Base-by-base conservation (phyloP, 2,329 filamentous ascomycete species). In the Ophiostoma australiae region DNA sequence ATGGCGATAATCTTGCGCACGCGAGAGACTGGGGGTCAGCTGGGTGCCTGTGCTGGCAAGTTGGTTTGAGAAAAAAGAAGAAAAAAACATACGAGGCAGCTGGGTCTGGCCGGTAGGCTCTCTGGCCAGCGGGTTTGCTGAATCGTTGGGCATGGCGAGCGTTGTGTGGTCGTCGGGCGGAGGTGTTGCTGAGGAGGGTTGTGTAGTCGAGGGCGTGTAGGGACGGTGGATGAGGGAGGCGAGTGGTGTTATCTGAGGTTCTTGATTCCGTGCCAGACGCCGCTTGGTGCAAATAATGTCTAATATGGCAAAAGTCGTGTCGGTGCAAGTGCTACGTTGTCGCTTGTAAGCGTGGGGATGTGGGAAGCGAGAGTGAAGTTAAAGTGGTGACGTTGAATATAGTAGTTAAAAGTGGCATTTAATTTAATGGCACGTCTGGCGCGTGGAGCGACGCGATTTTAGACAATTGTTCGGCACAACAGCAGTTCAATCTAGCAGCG, bases 1-100 rank as follows among this genome's bases (percentile, higher is more conserved):
- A 93, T 87, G 68, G 89, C 87, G 73, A 99, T 92, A 78, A 99
- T 97, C 82, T 97, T 97, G 82, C 97, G 97, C 72, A 99, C 92
- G 76, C 95, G 89, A 23, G 95, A 92, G 71, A 98, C 95, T 98
- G 74, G 65, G 3, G 48, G 27, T 11, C 17, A 44, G 7, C 31
- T 58, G 15, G 2, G 31, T 31, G 4, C 27, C 27, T 10, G 41
- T 27, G 65, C 66, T 31, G 44, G 10, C 0, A 23, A 23, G 10
- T n/a, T n/a, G n/a, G 13, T 58, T 58, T 41, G n/a, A 11, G 41
- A 4, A n/a, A 27, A n/a, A 31, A 39, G 61, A 66, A 31, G 27
- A 31, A 31, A 31, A 31, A 1, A n/a, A 69, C 91, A 81, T 84
- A 97, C 94, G 84, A 10, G 94, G 94, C 41, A 98, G 87, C 75